Conservation (phyloP, 768 basidiomycete genomes). For the Ramaria sp. region DNA sequence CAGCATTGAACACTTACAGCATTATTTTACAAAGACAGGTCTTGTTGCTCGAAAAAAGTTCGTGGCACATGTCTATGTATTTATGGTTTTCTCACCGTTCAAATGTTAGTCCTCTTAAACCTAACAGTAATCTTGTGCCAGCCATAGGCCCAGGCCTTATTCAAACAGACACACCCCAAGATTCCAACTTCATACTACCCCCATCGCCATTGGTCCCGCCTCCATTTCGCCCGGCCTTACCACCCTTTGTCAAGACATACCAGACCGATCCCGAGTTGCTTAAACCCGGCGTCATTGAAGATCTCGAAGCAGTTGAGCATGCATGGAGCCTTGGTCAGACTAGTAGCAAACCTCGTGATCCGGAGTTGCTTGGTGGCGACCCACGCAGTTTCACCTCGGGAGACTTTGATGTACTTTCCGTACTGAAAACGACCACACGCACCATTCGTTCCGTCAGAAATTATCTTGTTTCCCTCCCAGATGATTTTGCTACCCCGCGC, state of each 20-base stretch:
- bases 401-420: conserved; percentile 49
- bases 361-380: conserved; percentile 15
- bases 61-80: conserved; percentile 20
- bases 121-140: conserved; percentile 56
- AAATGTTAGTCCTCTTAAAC: conserved; percentile 32
- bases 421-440: conserved; percentile 69
- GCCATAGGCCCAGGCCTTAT: conserved; percentile 48
- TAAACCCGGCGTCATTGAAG: conserved; percentile 67
- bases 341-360: conserved; percentile 10
- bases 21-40: conserved; percentile 88
- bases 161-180: conserved; percentile 28
- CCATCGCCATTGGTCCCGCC: conserved; percentile 54
- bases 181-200: conserved; percentile 51
- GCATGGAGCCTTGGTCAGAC: conserved; percentile 43
- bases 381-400: conserved; percentile 6
- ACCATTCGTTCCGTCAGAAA: conserved; percentile 77
- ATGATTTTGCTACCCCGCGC: conserved; percentile 43
- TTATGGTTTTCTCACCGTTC: conserved; percentile 8
- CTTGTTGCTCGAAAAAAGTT: conserved; percentile 64
- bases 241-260: conserved; percentile 50
- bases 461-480: conserved; percentile 73
- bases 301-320: conserved; percentile 50
- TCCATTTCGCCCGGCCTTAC: conserved; percentile 31
- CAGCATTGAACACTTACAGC: conserved; percentile 93
- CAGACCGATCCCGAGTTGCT: conserved; percentile 72